Percentiles rank a stretch among this genome's conserved stretches.
These are phyloP conservation scores for Cucurbita ficifolia DNA, from an alignment of 306 rosid genomes.

Conservation along the genomic window DNA sequence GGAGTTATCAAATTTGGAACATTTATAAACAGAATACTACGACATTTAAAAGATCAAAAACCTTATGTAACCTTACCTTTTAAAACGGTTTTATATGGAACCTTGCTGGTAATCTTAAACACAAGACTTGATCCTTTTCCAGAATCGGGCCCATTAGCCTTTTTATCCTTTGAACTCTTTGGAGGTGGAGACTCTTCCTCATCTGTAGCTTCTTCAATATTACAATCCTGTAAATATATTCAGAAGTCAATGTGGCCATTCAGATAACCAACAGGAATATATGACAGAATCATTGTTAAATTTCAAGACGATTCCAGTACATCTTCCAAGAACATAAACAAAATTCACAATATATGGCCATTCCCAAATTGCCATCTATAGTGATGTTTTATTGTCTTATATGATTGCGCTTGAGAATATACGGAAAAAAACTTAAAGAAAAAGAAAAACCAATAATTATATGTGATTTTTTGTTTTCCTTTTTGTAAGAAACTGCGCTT, in stretches of 20 bases:
- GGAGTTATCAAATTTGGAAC: background rate
- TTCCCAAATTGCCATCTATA: background rate
- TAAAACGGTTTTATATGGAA: conserved; percentile 86
- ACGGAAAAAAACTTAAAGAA: background rate
- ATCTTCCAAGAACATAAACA: background rate
- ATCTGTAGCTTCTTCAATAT: conserved; percentile 63
- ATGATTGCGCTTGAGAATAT: background rate
- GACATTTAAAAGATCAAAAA: background rate
- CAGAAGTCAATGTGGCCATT: conserved; percentile 1
- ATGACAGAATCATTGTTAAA: background rate
- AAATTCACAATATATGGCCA: background rate
- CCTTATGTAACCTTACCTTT: conserved; percentile 32
- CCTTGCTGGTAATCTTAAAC: conserved; percentile 74
- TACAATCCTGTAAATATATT: conserved; percentile 55
- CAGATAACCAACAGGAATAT: background rate
- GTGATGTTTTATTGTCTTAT: background rate
- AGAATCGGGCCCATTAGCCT: conserved; percentile 65
- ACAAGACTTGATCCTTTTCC: conserved; percentile 53
- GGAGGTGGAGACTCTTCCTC: conserved; percentile 62
- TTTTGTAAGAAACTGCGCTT: background rate
- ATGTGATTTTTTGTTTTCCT: background rate
- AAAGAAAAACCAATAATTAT: background rate
- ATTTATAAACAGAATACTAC: background rate
- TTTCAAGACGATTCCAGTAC: background rate
- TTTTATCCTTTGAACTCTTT: conserved; percentile 83